Evolutionary conservation across 164 flowering plant species (phyloP).

Genomic region (Piper betle): DNA sequence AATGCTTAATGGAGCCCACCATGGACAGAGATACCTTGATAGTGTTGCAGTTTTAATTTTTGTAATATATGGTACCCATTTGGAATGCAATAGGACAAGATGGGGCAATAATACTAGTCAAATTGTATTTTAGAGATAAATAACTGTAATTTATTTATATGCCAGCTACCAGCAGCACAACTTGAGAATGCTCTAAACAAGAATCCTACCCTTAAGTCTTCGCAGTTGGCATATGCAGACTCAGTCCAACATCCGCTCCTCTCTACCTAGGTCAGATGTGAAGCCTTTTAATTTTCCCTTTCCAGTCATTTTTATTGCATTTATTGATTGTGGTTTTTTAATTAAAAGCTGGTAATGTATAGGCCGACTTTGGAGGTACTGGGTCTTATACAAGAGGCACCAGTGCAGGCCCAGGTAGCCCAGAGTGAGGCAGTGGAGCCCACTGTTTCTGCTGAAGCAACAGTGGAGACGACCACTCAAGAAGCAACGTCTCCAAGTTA

Average conservation of each 20-base stretch:
- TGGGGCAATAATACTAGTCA: not conserved
- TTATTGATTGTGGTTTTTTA: not conserved
- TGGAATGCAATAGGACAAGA: not conserved
- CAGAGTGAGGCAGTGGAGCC: too few species aligned
- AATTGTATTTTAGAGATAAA: not conserved
- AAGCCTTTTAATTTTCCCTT: not conserved
- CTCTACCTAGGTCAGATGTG: constrained; percentile 62
- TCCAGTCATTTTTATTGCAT: not conserved
- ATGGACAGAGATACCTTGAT: too few species aligned
- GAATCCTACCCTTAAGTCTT: constrained; percentile 52
- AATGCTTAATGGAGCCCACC: not conserved
- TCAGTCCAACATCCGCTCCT: constrained; percentile 56
- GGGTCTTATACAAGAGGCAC: constrained; percentile 26
- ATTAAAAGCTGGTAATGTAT: not conserved
- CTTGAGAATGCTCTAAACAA: constrained; percentile 77
- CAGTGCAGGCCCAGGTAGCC: too few species aligned
- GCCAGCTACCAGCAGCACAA: constrained; percentile 81
- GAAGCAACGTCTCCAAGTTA: too few species aligned
- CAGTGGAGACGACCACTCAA: too few species aligned
- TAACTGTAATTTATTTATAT: not conserved
- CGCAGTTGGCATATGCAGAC: constrained; percentile 66
- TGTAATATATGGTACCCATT: not conserved
- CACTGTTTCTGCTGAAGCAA: too few species aligned
- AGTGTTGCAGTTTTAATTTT: not conserved
- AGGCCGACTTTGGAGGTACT: constrained; percentile 67